Base-by-base conservation (phyloP, 179 eudicot genomes). In the Kewa caespitosa region DNA sequence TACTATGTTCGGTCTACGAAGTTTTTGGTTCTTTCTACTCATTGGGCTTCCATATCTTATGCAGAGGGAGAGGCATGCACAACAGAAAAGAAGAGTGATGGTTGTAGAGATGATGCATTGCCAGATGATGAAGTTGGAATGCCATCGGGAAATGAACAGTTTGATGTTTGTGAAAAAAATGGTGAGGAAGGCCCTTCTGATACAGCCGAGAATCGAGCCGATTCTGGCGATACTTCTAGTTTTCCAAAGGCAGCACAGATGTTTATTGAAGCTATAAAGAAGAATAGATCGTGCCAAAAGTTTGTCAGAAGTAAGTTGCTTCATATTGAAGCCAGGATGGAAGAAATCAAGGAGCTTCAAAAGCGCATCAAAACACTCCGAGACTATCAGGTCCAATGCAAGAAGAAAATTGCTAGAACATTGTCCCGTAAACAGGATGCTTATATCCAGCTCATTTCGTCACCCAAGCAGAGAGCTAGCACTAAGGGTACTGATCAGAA, bases 261-360 rank as follows among this genome's bases (percentile, higher is more conserved):
- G 71, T 90, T 91, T 80, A 73, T 90, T 78, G 95, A 92, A 77
- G 94, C 98, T 31, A 92, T 94, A 69, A 92, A 87, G 84, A 92
- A 88, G 83, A 94, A 94, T 69, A 91, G 98, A 72, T 82, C 90
- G 25, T 93, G 91, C 78, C 97, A 92, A 82, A 89, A 89, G 76
- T 80, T 89, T 81, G 54, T 94, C 37, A 81, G 97, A 17, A 86
- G 80, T 77, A 90, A 89, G 84, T 68, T 94, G 86, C 81, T 83
- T 69, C 88, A 92, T 74, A 70, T 88, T 39, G 93, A 89, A 79
- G 81, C 91, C 31, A 87, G 88, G 84, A 86, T 91, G 61, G 98
- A 89, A 80, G 90, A 87, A 78, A 83, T 86, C 69, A 85, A 81
- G 64, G 84, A 82, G 54, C 73, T 92, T 77, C 87, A 43, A 50